Evolutionary conservation across 2,329 filamentous ascomycete genomes (phyloP).

Genomic region (Phialemoniopsis sp.): DNA sequence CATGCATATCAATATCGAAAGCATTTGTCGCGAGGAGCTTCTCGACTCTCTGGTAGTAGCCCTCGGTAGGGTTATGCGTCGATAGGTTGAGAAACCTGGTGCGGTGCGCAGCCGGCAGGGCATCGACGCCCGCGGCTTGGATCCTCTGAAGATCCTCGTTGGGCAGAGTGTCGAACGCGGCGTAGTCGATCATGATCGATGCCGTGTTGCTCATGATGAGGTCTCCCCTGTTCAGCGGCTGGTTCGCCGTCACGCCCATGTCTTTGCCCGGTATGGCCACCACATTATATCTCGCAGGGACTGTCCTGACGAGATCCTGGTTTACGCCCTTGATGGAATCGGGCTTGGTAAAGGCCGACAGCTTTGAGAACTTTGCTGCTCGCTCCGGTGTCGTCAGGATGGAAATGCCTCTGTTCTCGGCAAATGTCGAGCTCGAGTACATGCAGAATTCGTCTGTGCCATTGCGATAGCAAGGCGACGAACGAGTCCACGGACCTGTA

Average conservation of each 20-base stretch:
- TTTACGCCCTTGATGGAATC: constrained; percentile 16
- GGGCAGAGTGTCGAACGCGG: constrained; percentile 22
- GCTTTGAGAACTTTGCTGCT: constrained; percentile 19
- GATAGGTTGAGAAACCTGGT: constrained; percentile 28
- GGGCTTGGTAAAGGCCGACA: constrained; percentile 20
- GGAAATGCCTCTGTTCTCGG: constrained; percentile 28
- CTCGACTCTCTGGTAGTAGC: constrained; percentile 21
- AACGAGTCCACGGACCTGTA: constrained; percentile 14
- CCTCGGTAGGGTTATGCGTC: constrained; percentile 20
- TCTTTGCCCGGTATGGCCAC: constrained; percentile 31
- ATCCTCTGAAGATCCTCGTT: constrained; percentile 18
- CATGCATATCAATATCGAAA: constrained; percentile 28
- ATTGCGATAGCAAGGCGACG: constrained; percentile 19
- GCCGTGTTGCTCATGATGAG: constrained; percentile 31
- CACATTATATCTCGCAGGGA: constrained; percentile 21
- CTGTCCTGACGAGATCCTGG: constrained; percentile 14
- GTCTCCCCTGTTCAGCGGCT: constrained; percentile 27
- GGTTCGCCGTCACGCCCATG: constrained; percentile 28
- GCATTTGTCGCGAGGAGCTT: constrained; percentile 31
- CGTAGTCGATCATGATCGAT: constrained; percentile 33
- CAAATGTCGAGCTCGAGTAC: constrained; percentile 27
- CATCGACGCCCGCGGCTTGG: constrained; percentile 22
- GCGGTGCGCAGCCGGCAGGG: constrained; percentile 23
- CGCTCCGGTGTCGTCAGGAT: constrained; percentile 28
- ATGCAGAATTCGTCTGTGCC: constrained; percentile 22